Evolutionary conservation across 2,329 filamentous ascomycete species (phyloP).

Genomic region (Sphaceloma murrayae): DNA sequence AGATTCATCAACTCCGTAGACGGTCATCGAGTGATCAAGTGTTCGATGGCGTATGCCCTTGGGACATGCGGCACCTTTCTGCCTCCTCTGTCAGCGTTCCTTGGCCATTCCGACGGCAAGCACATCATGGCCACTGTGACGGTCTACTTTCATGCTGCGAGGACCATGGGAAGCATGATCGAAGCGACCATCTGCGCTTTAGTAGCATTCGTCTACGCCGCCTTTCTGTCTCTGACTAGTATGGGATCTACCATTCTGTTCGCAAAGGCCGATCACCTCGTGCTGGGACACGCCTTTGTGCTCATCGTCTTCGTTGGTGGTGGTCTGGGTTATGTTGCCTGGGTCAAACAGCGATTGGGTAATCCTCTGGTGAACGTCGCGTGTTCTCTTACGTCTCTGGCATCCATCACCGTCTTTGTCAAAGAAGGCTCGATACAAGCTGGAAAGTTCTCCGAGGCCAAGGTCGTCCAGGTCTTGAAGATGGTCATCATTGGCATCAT

Average conservation of each 20-base stretch:
- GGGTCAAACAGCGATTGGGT: slow-evolving; percentile 31
- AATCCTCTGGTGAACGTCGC: slow-evolving; percentile 43
- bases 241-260: slow-evolving; percentile 85
- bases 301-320: slow-evolving; percentile 76
- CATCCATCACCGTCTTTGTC: slow-evolving; percentile 80
- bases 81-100: slow-evolving; percentile 57
- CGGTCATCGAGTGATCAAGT: slow-evolving; percentile 77
- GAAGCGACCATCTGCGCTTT: slow-evolving; percentile 71
- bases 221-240: slow-evolving; percentile 65
- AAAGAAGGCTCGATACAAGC: slow-evolving; percentile 83
- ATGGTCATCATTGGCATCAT: slow-evolving; percentile 72
- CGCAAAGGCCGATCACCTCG: slow-evolving; percentile 55
- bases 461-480: slow-evolving; percentile 72
- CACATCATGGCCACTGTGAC: slow-evolving; percentile 90
- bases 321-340: slow-evolving; percentile 69
- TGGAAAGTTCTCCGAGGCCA: slow-evolving; percentile 69
- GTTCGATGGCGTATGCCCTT: slow-evolving; percentile 77
- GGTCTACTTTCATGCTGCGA: slow-evolving; percentile 87
- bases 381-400: slow-evolving; percentile 76
- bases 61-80: slow-evolving; percentile 82
- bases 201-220: slow-evolving; percentile 68
- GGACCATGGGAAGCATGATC: slow-evolving; percentile 80
- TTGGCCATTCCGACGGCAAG: slow-evolving; percentile 82
- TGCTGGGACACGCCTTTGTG: slow-evolving; percentile 68
- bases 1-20: slow-evolving; percentile 60